These are phyloP conservation scores for Carex scoparia DNA, from an alignment of 176 grass and related monocot species.

Conservation along the genomic window DNA sequence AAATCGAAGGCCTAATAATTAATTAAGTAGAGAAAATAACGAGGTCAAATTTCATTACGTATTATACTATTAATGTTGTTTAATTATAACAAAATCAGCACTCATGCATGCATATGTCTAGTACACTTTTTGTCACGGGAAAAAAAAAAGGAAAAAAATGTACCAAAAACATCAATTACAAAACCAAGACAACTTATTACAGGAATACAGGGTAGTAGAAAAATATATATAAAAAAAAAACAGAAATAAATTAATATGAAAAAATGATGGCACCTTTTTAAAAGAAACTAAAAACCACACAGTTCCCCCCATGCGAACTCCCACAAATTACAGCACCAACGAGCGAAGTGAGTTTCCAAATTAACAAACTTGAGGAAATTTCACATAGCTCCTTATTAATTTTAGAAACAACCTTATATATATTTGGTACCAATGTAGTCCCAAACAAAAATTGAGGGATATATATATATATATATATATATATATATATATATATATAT, in stretches of 20 bases:
- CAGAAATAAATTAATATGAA: not conserved
- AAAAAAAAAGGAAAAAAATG: not conserved
- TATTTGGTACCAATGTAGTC: conserved; percentile 23
- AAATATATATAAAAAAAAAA: not conserved
- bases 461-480: not conserved
- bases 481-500: not conserved
- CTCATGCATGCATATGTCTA: not conserved
- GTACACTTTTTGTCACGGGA: not conserved
- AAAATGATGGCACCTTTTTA: not conserved
- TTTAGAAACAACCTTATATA: conserved; percentile 9
- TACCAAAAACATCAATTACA: not conserved
- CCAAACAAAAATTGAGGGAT: conserved; percentile 17
- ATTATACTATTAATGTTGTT: not conserved
- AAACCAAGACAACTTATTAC: conserved; percentile 6
- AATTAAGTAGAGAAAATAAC: not conserved
- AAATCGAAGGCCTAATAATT: not conserved
- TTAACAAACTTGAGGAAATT: not conserved
- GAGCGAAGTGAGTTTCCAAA: conserved; percentile 4
- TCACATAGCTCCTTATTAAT: not conserved
- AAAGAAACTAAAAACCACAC: not conserved
- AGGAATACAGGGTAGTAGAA: conserved; percentile 2
- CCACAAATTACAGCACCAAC: not conserved
- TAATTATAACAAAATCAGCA: conserved; percentile 12
- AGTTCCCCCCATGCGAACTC: not conserved
- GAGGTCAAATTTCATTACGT: not conserved